A percentile compares a stretch with the other conserved stretches of the same genome.
Conservation (phyloP, 2,329 filamentous ascomycete genomes). For the Coniella vitis region DNA sequence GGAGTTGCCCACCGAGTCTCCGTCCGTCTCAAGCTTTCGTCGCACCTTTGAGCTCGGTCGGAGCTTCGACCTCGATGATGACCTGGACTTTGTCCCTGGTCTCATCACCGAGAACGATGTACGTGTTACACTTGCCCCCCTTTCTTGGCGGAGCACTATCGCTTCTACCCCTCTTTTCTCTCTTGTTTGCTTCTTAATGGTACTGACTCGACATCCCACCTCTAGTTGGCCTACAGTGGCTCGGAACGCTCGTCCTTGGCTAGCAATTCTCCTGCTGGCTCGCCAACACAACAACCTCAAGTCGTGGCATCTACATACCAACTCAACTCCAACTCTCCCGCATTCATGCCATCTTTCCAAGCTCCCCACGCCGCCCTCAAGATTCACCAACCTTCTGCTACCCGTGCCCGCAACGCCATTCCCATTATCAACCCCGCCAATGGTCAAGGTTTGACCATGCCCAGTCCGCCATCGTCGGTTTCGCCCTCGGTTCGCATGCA, state of each 20-base stretch:
- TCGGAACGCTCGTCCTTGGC: conserved; percentile 94
- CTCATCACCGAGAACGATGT: conserved; percentile 92
- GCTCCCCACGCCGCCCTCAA: conserved; percentile 63
- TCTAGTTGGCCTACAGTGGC: conserved; percentile 33
- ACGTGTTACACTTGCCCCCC: conserved; percentile 20
- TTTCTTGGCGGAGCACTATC: conserved; percentile 28
- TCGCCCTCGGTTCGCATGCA: conserved; percentile 54
- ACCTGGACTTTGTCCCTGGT: conserved; percentile 90
- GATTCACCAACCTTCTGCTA: conserved; percentile 83
- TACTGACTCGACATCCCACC: conserved; percentile 24
- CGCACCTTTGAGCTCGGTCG: conserved; percentile 83
- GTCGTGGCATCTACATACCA: conserved; percentile 76
- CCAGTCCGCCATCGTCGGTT: conserved; percentile 74
- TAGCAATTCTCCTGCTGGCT: conserved; percentile 87
- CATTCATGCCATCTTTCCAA: conserved; percentile 60
- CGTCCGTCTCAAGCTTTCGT: conserved; percentile 70
- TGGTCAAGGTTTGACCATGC: conserved; percentile 63
- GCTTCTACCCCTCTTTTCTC: neutral
- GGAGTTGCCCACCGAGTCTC: conserved; percentile 68
- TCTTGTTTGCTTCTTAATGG: too few relatives aligned
- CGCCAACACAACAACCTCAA: conserved; percentile 81
- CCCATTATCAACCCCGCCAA: conserved; percentile 96
- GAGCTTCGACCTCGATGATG: conserved; percentile 93
- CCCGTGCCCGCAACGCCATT: conserved; percentile 88
- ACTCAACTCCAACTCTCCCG: conserved; percentile 58